Percentiles rank a stretch among this genome's conserved stretches.
Evolutionary conservation across 129 eudicot genomes (phyloP).

Genomic region (Escallonia herrerae): DNA sequence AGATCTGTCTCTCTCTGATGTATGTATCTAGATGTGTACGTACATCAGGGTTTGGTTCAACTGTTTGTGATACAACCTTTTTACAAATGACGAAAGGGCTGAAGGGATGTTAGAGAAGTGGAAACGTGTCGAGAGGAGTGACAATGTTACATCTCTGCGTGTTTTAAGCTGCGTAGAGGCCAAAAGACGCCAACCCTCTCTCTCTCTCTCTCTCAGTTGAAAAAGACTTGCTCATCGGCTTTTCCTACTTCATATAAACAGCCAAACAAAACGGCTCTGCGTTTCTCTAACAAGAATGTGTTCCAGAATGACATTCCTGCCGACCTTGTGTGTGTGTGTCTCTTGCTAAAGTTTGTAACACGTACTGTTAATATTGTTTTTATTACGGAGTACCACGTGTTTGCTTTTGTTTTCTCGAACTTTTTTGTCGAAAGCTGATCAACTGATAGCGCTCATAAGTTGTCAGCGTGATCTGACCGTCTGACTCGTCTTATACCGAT

Average conservation of each 20-base stretch:
- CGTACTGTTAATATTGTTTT: no score
- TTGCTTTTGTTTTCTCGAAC: no score
- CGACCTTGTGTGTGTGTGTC: background rate
- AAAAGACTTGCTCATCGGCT: slow-evolving; percentile 18
- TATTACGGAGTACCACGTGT: no score
- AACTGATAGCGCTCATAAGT: no score
- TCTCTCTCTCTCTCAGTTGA: slow-evolving; percentile 22
- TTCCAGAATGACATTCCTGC: slow-evolving; percentile 9
- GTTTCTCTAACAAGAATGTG: background rate
- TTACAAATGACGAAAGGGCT: background rate
- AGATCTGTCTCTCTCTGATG: background rate
- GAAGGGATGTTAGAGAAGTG: background rate
- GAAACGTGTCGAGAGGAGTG: slow-evolving; percentile 38
- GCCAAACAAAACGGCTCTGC: slow-evolving; percentile 16
- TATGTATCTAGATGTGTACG: background rate
- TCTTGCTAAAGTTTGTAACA: no score
- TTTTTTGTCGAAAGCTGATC: no score
- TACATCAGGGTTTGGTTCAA: background rate
- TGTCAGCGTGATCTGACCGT: no score
- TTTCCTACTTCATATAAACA: slow-evolving; percentile 7
- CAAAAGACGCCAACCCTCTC: slow-evolving; percentile 35
- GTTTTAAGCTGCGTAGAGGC: slow-evolving; percentile 54
- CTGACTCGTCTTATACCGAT: no score
- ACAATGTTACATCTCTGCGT: slow-evolving; percentile 26
- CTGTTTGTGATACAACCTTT: background rate